These are phyloP conservation scores for Camellia japonica DNA, from an alignment of 148 eudicot genomes.

Conservation along the genomic window DNA sequence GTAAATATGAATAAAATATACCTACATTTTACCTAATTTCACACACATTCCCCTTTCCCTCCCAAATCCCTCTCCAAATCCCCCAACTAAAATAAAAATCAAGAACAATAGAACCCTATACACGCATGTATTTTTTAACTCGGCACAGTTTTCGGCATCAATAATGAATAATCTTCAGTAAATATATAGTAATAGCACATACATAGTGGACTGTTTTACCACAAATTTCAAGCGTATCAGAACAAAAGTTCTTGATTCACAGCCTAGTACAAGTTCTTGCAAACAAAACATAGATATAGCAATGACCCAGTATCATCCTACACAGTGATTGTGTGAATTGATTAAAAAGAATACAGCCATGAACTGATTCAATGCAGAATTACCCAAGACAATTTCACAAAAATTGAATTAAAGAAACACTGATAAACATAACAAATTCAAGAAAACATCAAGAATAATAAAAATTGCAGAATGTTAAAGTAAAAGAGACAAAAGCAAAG, in stretches of 20 bases:
- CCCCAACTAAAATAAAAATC: neutral
- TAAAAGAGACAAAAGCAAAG: neutral
- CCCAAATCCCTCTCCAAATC: too few relatives aligned
- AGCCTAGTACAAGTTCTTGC: neutral
- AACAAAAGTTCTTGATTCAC: neutral
- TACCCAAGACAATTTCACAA: neutral
- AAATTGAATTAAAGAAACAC: neutral
- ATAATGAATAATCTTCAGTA: neutral
- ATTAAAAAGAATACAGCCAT: neutral
- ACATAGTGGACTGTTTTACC: neutral
- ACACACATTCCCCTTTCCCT: too few relatives aligned
- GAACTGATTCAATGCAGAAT: neutral
- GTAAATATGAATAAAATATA: too few relatives aligned
- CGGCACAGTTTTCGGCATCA: neutral
- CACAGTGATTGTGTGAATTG: neutral
- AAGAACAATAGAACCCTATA: neutral
- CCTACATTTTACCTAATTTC: too few relatives aligned
- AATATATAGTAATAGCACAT: neutral
- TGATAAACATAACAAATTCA: neutral
- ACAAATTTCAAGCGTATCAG: neutral
- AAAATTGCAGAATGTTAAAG: neutral
- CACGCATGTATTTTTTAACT: neutral
- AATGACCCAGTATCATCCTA: neutral
- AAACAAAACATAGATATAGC: neutral
- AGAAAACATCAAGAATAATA: neutral